Conservation (phyloP, 2,329 filamentous ascomycete genomes). For the Phoma sp. region DNA sequence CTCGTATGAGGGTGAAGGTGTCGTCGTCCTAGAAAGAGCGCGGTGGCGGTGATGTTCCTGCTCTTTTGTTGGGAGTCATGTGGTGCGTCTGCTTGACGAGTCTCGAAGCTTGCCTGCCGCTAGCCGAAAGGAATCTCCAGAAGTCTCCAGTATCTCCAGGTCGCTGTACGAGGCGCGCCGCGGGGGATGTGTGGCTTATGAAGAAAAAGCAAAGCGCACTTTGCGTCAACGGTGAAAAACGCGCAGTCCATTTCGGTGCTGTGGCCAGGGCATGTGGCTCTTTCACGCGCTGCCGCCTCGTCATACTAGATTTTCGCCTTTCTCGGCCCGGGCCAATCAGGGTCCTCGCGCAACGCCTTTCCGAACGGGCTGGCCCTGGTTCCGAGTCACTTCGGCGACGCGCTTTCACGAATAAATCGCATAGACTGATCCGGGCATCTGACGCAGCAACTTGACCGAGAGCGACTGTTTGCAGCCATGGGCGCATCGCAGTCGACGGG, state of each 20-base stretch:
- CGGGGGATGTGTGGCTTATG: conserved; percentile 15
- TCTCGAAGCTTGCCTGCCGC: conserved; percentile 4
- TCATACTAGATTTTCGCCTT: conserved; percentile 21
- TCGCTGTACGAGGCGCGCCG: background rate
- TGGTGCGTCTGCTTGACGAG: conserved; percentile 2
- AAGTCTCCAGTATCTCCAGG: conserved; percentile 9
- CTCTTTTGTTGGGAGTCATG: conserved; percentile 17
- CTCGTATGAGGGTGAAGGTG: background rate
- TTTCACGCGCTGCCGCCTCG: conserved; percentile 14
- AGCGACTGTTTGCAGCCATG: conserved; percentile 45
- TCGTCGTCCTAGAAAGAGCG: background rate
- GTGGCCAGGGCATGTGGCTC: conserved; percentile 20
- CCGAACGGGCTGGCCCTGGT: conserved; percentile 10
- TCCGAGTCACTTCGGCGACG: conserved; percentile 15
- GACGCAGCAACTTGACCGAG: conserved; percentile 18
- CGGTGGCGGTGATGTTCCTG: background rate
- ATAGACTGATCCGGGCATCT: conserved; percentile 7
- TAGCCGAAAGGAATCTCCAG: conserved; percentile 1
- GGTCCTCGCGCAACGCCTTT: conserved; percentile 21
- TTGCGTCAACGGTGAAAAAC: conserved; percentile 17
- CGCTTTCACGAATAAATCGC: background rate
- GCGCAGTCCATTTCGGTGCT: conserved; percentile 11
- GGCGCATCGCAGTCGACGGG: conserved; percentile 56
- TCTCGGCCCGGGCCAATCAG: conserved; percentile 23
- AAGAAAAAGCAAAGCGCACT: conserved; percentile 19